Base-by-base conservation (phyloP, 805 yeast species). In the Sungouiella blattae region DNA sequence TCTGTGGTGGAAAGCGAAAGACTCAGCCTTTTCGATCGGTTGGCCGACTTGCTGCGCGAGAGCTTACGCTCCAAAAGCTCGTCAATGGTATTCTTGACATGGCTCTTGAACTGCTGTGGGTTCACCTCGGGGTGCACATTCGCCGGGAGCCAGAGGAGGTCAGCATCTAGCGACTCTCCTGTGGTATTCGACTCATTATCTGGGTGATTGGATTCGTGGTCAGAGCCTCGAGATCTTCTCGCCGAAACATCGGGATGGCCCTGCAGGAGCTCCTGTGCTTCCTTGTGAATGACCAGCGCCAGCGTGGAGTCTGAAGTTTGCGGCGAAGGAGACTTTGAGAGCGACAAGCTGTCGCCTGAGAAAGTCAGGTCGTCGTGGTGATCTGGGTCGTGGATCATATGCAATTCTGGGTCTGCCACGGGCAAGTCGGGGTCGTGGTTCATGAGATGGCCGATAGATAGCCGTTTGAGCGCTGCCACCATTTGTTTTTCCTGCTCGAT, bases 71-170 rank as follows among this genome's bases (percentile, higher is more conserved):
- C 69, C 41, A 73, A 59, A 22, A 75, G 56, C 42, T 74, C 78
- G 40, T 70, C 72, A 4, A 75, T 78, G n/a, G 77, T 70, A 18
- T 64, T 57, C 9, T 80, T 80, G 29, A 84, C 80, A 52, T 83
- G 83, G 45, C 72, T 74, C 44, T 79, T 67, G 62, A 79, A 83
- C 49, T 85, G 87, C 50, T 86, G 94, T 2, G 98, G 98, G 17
- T 94, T 89, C n/a, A 91, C 75, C 50, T 85, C 91, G 1, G 98
- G 98, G 57, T 93, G 98, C 25, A 87, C 71, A 43, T 78, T 79
- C 2, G 98, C 98, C 0, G 98, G 98, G 1, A 93, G 97, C 98
- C 98, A 91, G 21, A 85, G 61, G 38, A 75, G 64, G 32, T 73
- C 73, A 12, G 74, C 61, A 35, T 61, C 53, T 8, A 46, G 28